Conservation (phyloP, 257 asterid species). For the Nicotiana otophora region DNA sequence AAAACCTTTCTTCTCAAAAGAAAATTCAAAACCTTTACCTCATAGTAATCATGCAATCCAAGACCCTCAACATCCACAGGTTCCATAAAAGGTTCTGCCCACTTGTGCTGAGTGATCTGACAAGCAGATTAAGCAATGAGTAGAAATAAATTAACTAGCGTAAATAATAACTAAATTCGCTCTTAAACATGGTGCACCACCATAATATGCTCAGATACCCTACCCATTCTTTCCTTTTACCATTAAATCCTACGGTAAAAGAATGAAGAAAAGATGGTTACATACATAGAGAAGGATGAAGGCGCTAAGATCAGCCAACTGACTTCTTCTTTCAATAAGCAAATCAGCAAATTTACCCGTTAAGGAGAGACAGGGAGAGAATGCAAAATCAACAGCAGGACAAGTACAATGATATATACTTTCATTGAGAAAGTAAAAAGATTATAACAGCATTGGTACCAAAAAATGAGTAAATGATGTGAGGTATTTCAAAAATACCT, state of each 20-base stretch:
- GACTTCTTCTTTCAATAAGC: background rate
- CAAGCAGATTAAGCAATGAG: conserved; percentile 16
- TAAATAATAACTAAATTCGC: background rate
- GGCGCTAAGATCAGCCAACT: background rate
- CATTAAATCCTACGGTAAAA: background rate
- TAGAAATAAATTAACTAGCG: background rate
- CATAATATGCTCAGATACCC: background rate
- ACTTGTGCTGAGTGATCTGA: conserved; percentile 76
- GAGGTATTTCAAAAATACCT: conserved; percentile 30
- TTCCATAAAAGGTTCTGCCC: conserved; percentile 91
- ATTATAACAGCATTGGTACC: background rate
- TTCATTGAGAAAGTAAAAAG: background rate
- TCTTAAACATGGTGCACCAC: background rate
- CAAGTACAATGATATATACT: background rate
- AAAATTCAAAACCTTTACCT: conserved; percentile 36
- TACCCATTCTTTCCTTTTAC: background rate
- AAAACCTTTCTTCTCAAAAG: conserved; percentile 9
- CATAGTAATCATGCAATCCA: conserved; percentile 70
- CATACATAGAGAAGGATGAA: background rate
- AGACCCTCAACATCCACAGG: conserved; percentile 96
- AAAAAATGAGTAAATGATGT: background rate
- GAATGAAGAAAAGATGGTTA: background rate
- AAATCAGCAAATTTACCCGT: background rate
- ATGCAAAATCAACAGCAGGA: background rate
- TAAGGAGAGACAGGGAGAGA: background rate